These are phyloP conservation scores for Hibiscus syriacus DNA, from an alignment of 345 rosid species.

Conservation along the genomic window DNA sequence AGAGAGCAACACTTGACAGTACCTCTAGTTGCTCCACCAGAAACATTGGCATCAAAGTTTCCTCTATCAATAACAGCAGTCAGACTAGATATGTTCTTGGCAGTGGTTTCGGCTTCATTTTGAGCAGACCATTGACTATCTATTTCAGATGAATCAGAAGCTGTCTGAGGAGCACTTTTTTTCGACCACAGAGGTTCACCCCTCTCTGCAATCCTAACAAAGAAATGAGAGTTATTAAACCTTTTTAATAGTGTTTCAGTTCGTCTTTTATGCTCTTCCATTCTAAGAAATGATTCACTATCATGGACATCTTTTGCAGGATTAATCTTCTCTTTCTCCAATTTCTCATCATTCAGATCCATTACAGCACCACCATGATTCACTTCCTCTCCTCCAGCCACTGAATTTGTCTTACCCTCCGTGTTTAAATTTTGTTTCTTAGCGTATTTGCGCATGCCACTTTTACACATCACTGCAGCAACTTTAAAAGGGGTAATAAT, in stretches of 20 bases:
- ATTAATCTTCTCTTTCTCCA: conserved; percentile 40
- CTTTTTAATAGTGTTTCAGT: conserved; percentile 65
- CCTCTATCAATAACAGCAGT: conserved; percentile 79
- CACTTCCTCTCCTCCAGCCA: conserved; percentile 36
- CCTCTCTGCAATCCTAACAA: conserved; percentile 84
- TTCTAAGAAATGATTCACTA: conserved; percentile 78
- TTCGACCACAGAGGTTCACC: conserved; percentile 83
- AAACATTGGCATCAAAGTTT: conserved; percentile 57
- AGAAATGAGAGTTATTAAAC: conserved; percentile 89
- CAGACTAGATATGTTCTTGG: conserved; percentile 25
- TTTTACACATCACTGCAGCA: conserved; percentile 77
- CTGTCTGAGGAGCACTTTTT: conserved; percentile 27
- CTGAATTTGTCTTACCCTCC: conserved; percentile 24
- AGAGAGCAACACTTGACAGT: conserved; percentile 63
- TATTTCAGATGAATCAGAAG: conserved; percentile 25
- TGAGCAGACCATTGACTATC: conserved; percentile 20
- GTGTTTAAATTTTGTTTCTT: conserved; percentile 43
- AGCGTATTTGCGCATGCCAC: conserved; percentile 43
- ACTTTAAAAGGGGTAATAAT: conserved; percentile 86
- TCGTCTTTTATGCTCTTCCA: conserved; percentile 73
- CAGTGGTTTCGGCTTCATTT: conserved; percentile 19
- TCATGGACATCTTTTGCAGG: conserved; percentile 44
- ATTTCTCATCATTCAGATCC: conserved; percentile 44
- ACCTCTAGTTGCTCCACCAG: conserved; percentile 88
- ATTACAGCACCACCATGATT: conserved; percentile 31